Percentiles rank a stretch among this genome's conserved stretches.
Evolutionary conservation across 805 yeast genomes (phyloP).

Genomic region (Teunomyces lycoperdinae): DNA sequence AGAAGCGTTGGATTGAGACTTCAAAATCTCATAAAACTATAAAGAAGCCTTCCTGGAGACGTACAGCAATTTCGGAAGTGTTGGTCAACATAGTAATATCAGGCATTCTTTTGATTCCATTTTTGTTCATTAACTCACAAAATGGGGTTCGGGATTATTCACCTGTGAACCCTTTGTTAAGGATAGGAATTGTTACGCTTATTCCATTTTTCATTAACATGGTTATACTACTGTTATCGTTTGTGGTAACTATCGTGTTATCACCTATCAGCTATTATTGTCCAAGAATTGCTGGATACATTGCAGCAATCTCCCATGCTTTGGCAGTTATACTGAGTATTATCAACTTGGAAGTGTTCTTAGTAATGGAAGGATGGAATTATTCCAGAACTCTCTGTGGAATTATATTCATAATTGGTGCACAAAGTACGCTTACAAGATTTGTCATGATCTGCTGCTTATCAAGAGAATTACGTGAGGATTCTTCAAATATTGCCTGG

Average conservation of each 20-base stretch:
- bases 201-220: slow-evolving; percentile 47
- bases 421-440: slow-evolving; percentile 36
- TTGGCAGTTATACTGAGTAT: slow-evolving; percentile 32
- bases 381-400: slow-evolving; percentile 38
- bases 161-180: slow-evolving; percentile 50
- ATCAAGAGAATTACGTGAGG: slow-evolving; percentile 42
- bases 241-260: slow-evolving; percentile 33
- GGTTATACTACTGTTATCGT: slow-evolving; percentile 27
- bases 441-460: slow-evolving; percentile 28
- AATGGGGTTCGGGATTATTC: slow-evolving; percentile 58
- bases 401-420: slow-evolving; percentile 32
- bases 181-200: slow-evolving; percentile 54
- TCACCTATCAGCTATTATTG: slow-evolving; percentile 36
- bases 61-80: slow-evolving; percentile 5
- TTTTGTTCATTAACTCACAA: slow-evolving; percentile 79
- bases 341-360: slow-evolving; percentile 32
- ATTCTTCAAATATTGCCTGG: slow-evolving; percentile 46
- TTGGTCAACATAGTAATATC: neutral
- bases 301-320: slow-evolving; percentile 42
- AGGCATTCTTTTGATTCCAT: slow-evolving; percentile 50
- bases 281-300: slow-evolving; percentile 15
- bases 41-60: neutral
- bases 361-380: slow-evolving; percentile 43
- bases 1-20: slow-evolving; percentile 6
- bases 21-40: neutral